Evolutionary conservation across 495 filamentous ascomycete genomes (phyloP), one percentile per base, ranked within the genome.

Genomic region (Stereocaulon alpinum): DNA sequence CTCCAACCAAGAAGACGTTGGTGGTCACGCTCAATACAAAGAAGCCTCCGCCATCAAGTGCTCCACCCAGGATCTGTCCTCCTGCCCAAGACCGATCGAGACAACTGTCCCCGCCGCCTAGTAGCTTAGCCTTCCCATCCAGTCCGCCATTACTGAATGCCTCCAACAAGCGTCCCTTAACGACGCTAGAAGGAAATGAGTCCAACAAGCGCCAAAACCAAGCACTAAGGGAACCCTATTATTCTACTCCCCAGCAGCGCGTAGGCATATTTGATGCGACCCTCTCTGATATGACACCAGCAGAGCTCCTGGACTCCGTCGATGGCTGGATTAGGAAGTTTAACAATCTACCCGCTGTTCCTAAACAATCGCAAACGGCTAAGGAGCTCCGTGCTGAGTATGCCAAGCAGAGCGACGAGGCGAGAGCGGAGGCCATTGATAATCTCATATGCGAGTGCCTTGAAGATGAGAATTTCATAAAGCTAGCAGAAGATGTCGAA

Each of bases 401-500:
- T 48, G 56, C 71, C 0, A 58, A 68, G 3, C 56, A 67, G 4
- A 71, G 74, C 4, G 70, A 72, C 0, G 44, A 64, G 14, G 73
- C 76, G 47, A 69, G 75, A 18, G 64, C 62, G 29, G 66, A 57
- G 6, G 65, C 70, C 4, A 60, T 80, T 18, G 69, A 77, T 30
- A 70, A 70, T 12, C 73, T 73, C 74, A 74, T 80, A 52, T 74
- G 71, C 42, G 67, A 71, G 29, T 69, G 74, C 48, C 59, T 79
- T 3, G 64, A 75, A 34, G 74, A 80, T 48, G 73, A 77, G 32
- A 66, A 62, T 4, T 80, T 80, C 42, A 55, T 71, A 29, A 62
- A 68, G 42, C 65, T 80, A 14, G 73, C 71, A 34, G 65, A 72
- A 49, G 76, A 76, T 68, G 64, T 79, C 0, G 74, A 80, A 56